phyloP scores from a whole-genome alignment of 2,329 filamentous ascomycete species.

The Microsporum canis region DNA sequence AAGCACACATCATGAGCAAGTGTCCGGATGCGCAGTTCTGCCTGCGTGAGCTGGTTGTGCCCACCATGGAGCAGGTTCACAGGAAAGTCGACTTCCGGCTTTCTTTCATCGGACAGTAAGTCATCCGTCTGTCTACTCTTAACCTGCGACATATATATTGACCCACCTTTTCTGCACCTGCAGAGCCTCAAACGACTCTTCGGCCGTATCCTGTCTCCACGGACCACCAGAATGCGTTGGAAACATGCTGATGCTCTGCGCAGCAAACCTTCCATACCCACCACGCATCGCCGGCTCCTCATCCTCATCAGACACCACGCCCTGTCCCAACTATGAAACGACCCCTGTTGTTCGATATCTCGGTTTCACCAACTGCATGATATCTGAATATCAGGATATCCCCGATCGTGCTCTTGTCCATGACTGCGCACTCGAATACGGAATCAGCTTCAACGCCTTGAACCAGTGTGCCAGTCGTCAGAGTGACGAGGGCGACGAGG shows the following conservation, averaged over 20 bases:
- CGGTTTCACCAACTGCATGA: slow-evolving; percentile 86
- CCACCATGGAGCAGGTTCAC: slow-evolving; percentile 68
- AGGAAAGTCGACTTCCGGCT: slow-evolving; percentile 85
- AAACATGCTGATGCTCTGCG: slow-evolving; percentile 90
- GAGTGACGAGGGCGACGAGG: slow-evolving; percentile 51
- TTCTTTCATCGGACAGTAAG: slow-evolving; percentile 73
- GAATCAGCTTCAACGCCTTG: slow-evolving; percentile 67
- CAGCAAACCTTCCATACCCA: slow-evolving; percentile 50
- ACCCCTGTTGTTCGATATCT: slow-evolving; percentile 65
- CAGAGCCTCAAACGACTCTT: slow-evolving; percentile 57
- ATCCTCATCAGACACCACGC: slow-evolving; percentile 4
- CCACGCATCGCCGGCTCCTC: not conserved
- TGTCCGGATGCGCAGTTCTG: slow-evolving; percentile 86
- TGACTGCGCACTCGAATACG: slow-evolving; percentile 82
- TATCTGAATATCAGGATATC: slow-evolving; percentile 62
- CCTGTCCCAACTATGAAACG: slow-evolving; percentile 49
- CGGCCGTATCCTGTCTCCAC: slow-evolving; percentile 79
- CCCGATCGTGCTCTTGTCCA: slow-evolving; percentile 68
- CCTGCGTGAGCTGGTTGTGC: slow-evolving; percentile 66
- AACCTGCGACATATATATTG: not conserved
- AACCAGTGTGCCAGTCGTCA: slow-evolving; percentile 73
- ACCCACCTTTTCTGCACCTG: slow-evolving; percentile 55
- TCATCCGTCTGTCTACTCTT: not conserved
- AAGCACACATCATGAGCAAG: slow-evolving; percentile 95
- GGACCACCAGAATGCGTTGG: slow-evolving; percentile 84